A percentile compares a stretch with the other conserved stretches of the same genome.
These are phyloP conservation scores for Phytophthora pini DNA, from an alignment of 352 stramenopile genomes.

Conservation along the genomic window DNA sequence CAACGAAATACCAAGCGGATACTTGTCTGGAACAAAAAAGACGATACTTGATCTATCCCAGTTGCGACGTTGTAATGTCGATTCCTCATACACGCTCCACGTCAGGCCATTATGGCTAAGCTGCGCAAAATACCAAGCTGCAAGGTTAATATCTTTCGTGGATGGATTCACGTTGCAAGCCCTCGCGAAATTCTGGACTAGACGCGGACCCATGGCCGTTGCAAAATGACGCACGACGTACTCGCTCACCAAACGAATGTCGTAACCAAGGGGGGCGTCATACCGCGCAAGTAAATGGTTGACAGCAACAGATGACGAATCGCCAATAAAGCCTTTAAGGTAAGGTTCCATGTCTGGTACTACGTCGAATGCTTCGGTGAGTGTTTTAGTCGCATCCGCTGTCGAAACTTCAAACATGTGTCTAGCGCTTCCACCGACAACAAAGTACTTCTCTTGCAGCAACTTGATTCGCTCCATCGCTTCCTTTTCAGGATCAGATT, in stretches of 20 bases:
- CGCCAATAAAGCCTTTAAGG: background rate
- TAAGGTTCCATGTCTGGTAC: background rate
- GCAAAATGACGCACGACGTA: too few relatives aligned
- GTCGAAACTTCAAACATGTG: background rate
- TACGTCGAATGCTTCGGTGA: background rate
- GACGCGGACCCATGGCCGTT: too few relatives aligned
- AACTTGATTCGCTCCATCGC: background rate
- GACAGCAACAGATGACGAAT: background rate
- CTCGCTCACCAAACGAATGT: too few relatives aligned
- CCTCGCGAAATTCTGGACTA: too few relatives aligned
- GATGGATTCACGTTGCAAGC: too few relatives aligned
- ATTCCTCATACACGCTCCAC: too few relatives aligned
- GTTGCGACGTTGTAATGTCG: background rate
- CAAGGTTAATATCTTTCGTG: background rate
- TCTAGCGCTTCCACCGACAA: background rate
- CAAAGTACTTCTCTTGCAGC: background rate
- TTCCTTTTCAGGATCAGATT: background rate
- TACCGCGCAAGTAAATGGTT: too few relatives aligned
- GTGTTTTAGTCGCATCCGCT: background rate
- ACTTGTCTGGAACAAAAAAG: too few relatives aligned
- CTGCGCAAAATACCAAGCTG: background rate
- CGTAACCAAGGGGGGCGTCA: too few relatives aligned
- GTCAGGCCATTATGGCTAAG: background rate
- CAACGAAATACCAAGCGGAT: background rate
- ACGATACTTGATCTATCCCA: background rate